phyloP scores from a whole-genome alignment of 805 yeast genomes.

The Nakazawaea anatomiae region DNA sequence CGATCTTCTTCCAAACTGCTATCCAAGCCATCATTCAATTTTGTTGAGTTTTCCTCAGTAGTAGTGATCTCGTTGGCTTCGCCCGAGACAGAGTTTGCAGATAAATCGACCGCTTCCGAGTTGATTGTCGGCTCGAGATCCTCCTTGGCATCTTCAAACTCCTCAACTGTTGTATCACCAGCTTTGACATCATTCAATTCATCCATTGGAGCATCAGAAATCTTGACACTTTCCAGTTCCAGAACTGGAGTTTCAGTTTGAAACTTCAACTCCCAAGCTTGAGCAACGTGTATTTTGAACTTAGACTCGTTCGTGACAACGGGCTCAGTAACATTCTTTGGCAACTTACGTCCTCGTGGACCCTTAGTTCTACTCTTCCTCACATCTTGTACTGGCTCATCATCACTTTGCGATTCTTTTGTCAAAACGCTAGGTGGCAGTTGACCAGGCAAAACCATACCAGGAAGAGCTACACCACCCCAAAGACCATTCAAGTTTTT shows the following conservation, averaged over 20 bases:
- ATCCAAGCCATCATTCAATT: too few relatives aligned
- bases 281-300: constrained; percentile 26
- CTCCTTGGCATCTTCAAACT: background rate
- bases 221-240: background rate
- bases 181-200: background rate
- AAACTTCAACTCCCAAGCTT: constrained; percentile 31
- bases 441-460: constrained; percentile 51
- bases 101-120: background rate
- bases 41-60: too few relatives aligned
- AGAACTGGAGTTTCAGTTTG: background rate
- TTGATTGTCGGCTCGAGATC: background rate
- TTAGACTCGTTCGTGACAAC: constrained; percentile 28
- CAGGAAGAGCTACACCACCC: constrained; percentile 46
- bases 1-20: too few relatives aligned
- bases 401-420: constrained; percentile 12
- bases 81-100: background rate
- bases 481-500: constrained; percentile 56
- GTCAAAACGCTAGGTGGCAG: constrained; percentile 20
- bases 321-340: constrained; percentile 44
- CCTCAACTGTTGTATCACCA: background rate
- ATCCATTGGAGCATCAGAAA: background rate
- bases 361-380: constrained; percentile 60
- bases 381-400: constrained; percentile 11
- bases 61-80: too few relatives aligned
- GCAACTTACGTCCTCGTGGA: constrained; percentile 68